phyloP scores from a whole-genome alignment of 73 alveolate genomes.

The Paramecium pentaurelia region DNA sequence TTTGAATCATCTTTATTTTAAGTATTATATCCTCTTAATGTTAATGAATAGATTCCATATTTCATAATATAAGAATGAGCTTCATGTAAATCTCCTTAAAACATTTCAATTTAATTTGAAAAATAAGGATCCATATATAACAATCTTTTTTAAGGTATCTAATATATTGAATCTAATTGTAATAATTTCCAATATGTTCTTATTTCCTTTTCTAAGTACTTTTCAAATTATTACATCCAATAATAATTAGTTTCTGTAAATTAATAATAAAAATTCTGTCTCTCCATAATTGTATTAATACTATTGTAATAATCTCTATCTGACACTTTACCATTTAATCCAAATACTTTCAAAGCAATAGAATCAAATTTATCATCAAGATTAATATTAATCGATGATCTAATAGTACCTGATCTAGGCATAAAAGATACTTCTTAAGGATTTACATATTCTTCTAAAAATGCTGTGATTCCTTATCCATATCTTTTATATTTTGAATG shows the following conservation, averaged over 20 bases:
- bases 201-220: neutral
- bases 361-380: conserved; percentile 8
- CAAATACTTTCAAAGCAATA: neutral
- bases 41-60: neutral
- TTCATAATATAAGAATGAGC: neutral
- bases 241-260: neutral
- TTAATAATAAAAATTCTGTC: neutral
- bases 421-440: neutral
- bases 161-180: neutral
- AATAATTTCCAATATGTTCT: neutral
- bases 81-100: neutral
- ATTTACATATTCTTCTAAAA: neutral
- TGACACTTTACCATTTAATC: conserved; percentile 3
- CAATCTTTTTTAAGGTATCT: neutral
- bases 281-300: neutral
- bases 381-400: neutral
- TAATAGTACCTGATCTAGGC: conserved; percentile 1
- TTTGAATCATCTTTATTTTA: neutral
- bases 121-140: neutral
- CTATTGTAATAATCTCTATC: neutral
- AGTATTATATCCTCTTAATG: neutral
- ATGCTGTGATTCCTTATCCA: neutral
- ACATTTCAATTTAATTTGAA: neutral
- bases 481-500: neutral
- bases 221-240: neutral